Evolutionary conservation across 192 early-diverging fungal genomes (phyloP), one percentile per base, ranked within the genome.

Genomic region (Thamnidium elegans): DNA sequence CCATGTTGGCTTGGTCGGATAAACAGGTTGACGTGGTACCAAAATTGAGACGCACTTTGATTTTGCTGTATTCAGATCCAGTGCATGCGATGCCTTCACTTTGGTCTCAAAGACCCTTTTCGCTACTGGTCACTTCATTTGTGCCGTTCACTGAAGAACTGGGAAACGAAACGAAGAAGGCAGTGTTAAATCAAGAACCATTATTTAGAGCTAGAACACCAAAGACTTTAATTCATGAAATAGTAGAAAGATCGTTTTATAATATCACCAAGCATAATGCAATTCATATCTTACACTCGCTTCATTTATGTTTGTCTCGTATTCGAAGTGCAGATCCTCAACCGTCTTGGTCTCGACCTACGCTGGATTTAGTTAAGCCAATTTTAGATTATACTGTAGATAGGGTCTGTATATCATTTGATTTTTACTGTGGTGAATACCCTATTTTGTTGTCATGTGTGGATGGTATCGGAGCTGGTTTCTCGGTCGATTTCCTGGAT

Each of bases 401-500:
- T 0, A 50, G 67, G 39, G 50, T 75, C 14, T 53, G 65, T 11
- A 31, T 42, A n/a, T 43, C 67, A 20, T 71, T 75, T 32, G 65
- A 69, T 50, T 70, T 61, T 30, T 70, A 70, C 46, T 66, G 61
- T 39, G 64, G 63, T 20, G 68, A 75, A 34, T 75, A 70, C 43
- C 69, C 74, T 23, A 70, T 71, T 58, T 55, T 75, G 11, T 50
- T 70, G n/a, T 70, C 68, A 0, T 75, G 68, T 19, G 68, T 75
- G 14, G 74, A 75, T 58, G 74, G 74, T 15, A 71, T 75, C 36
- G 69, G 69, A 3, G 63, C 50, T 9, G 74, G 58, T 2, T 75
- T 75, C 21, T 75, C 74, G 2, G 55, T 61, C 23, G 74, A 75
- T 45, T 75, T 75, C 55, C 61, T 75, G 30, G 69, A 66, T 3